Percentiles rank a stretch among this genome's conserved stretches.
These are phyloP conservation scores for Cyclanthera cordifolia DNA, from an alignment of 306 rosid species.

Conservation along the genomic window DNA sequence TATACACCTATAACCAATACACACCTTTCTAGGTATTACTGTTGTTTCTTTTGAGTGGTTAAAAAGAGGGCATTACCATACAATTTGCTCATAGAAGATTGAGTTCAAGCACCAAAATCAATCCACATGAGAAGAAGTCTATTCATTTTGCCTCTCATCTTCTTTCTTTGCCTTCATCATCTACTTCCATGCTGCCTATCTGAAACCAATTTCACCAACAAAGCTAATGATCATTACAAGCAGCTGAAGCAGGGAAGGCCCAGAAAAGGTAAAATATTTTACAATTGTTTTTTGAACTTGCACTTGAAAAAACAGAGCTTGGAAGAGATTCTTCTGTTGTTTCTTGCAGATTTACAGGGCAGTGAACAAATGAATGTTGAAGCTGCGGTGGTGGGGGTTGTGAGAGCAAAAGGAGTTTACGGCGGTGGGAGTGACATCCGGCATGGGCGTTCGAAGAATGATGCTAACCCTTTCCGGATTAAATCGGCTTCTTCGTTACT, in stretches of 20 bases:
- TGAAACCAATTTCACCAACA: neutral
- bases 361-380: neutral
- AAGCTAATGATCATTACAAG: neutral
- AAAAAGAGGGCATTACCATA: neutral
- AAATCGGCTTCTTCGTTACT: neutral
- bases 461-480: neutral
- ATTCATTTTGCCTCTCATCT: neutral
- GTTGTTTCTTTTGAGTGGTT: neutral
- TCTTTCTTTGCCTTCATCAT: neutral
- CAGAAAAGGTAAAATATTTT: neutral
- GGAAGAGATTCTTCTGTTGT: neutral
- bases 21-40: neutral
- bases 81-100: neutral
- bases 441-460: neutral
- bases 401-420: constrained; percentile 1
- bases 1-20: neutral
- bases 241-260: neutral
- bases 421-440: neutral
- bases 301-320: neutral
- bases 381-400: neutral
- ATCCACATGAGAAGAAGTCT: neutral
- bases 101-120: neutral
- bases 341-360: neutral
- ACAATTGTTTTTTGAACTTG: neutral
- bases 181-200: neutral